These are phyloP conservation scores for Oryza glumipatula DNA, from an alignment of 176 grass and related monocot genomes.

Conservation along the genomic window DNA sequence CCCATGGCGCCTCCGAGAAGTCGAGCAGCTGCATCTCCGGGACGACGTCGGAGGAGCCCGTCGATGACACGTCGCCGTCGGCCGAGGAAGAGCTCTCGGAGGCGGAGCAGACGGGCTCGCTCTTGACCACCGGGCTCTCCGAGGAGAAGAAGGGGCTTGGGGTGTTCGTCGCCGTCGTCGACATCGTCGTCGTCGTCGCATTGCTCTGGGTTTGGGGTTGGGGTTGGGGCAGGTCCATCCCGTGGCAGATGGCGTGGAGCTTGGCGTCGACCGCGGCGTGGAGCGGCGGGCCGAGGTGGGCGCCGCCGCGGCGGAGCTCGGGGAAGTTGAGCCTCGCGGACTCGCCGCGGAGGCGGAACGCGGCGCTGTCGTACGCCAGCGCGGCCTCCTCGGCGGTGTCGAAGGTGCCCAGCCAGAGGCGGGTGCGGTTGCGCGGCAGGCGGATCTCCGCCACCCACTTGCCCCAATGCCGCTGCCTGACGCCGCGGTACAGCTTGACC, in stretches of 20 bases:
- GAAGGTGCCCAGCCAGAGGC: constrained; percentile 96
- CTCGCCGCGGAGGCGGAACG: constrained; percentile 66
- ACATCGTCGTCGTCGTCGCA: background rate
- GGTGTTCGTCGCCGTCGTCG: background rate
- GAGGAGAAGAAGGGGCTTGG: constrained; percentile 21
- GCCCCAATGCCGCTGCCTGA: constrained; percentile 78
- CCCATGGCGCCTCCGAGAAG: constrained; percentile 87
- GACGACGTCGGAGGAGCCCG: constrained; percentile 41
- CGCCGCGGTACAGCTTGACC: constrained; percentile 84
- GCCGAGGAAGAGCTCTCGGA: constrained; percentile 48
- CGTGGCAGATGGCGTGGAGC: constrained; percentile 62
- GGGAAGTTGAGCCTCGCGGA: constrained; percentile 77
- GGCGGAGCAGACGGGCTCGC: constrained; percentile 43
- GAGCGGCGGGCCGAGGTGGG: constrained; percentile 58
- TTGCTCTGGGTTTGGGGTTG: constrained; percentile 40
- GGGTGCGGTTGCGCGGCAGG: constrained; percentile 74
- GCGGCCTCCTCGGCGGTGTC: constrained; percentile 90
- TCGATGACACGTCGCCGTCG: constrained; percentile 58
- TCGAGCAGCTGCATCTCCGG: constrained; percentile 66
- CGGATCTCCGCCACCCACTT: constrained; percentile 89
- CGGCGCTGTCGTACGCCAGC: constrained; percentile 69
- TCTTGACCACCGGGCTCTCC: constrained; percentile 46
- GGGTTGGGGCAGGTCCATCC: constrained; percentile 22
- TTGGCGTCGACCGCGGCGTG: constrained; percentile 63
- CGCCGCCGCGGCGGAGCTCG: constrained; percentile 53